Percentiles rank a stretch among this genome's conserved stretches.
These are phyloP conservation scores for Cornus kousa DNA, from an alignment of 148 eudicot species.

Conservation along the genomic window DNA sequence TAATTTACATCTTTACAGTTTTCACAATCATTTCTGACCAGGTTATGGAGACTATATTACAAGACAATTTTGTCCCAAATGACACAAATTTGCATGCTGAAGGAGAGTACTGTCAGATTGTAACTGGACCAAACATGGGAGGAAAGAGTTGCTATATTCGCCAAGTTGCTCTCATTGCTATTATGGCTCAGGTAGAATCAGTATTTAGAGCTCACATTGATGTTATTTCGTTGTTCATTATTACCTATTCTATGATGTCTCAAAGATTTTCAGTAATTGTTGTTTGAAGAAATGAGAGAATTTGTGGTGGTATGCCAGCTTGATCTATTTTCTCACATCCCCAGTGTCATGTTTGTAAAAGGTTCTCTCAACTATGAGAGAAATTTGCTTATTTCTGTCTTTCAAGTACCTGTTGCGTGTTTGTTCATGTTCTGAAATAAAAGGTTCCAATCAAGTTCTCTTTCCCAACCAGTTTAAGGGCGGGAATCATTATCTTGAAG, in stretches of 20 bases:
- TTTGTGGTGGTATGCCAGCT: neutral
- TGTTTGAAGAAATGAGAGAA: neutral
- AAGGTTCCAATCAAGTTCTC: neutral
- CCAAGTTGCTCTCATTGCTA: constrained; percentile 89
- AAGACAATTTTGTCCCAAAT: constrained; percentile 88
- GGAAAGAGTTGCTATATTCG: constrained; percentile 99
- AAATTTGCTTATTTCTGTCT: too few relatives aligned
- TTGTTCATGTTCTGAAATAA: neutral
- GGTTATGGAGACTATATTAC: constrained; percentile 79
- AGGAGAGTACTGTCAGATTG: constrained; percentile 73
- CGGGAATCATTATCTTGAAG: neutral
- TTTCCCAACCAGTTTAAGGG: neutral
- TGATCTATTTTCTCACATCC: neutral
- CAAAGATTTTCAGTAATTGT: neutral
- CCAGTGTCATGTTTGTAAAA: too few relatives aligned
- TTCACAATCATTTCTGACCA: constrained; percentile 22
- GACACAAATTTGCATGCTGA: constrained; percentile 71
- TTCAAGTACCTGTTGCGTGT: neutral
- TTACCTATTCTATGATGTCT: neutral
- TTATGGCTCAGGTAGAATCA: constrained; percentile 84
- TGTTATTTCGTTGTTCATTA: neutral
- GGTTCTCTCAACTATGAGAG: too few relatives aligned
- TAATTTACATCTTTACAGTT: neutral
- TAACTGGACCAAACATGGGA: constrained; percentile 99
- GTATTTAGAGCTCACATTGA: neutral